Base-by-base conservation (phyloP, 441 rosid genomes). In the Gossypium trilobum region DNA sequence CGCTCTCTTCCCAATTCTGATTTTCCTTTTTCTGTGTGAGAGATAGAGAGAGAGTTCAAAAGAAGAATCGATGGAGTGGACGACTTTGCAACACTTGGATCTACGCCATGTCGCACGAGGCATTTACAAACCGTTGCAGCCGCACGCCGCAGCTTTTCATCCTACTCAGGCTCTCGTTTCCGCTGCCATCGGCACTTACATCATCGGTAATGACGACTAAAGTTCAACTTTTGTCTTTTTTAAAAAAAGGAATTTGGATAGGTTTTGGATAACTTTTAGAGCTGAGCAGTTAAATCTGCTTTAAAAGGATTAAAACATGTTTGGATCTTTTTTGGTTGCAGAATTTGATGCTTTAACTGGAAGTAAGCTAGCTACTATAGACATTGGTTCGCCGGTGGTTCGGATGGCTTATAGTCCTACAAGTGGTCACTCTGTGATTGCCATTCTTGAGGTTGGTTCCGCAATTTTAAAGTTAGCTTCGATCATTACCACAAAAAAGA, bases 271-370 rank as follows among this genome's bases (percentile, higher is more conserved):
- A 4, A 14, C 58, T 39, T 57, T 25, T 55, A 7, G 59, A 4
- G 22, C 25, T 71, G n/a, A n/a, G 66, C 46, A 9, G 71, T 23
- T 71, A 54, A 71, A 59, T 71, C 56, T 51, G 48, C 48, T 68
- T 51, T 29, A 51, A 68, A 68, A 19, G 60, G 16, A 23, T 63
- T 56, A 14, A 11, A 56, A 70, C 69, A 69, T 10, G 3, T 9
- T 54, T 72, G 71, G 19, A 16, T 52, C 10, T 23, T 29, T 39
- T 71, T 71, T 25, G 66, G 16, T 77, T 69, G 74, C 87, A 95
- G 98, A 95, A 84, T 90, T 88, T 73, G 99, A 95, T 85, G 97
- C 96, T 10, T 63, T 90, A 71, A 91, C 99, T 10, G 98, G 99
- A 73, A 88, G 97, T 83, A 95, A 87, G 87, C 85, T 91, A 5